Conservation (phyloP, 108 stramenopile genomes). For the Pseudonitzschia multiseries region DNA sequence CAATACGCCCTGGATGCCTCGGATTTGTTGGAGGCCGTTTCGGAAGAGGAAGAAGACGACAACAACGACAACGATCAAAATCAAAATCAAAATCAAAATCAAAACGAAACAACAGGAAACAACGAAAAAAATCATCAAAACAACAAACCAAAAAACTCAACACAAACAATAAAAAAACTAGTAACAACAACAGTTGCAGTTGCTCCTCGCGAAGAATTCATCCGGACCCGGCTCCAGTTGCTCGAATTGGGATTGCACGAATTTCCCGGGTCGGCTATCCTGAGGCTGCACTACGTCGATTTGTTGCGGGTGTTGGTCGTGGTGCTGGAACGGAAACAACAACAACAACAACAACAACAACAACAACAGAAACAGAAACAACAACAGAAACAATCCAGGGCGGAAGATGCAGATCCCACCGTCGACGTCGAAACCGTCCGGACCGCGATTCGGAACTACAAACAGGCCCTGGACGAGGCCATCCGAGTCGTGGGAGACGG, state of each 20-base stretch:
- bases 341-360: background rate
- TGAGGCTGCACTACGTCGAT: slow-evolving; percentile 53
- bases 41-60: slow-evolving; percentile 11
- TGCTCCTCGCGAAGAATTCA: slow-evolving; percentile 7
- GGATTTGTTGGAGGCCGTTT: slow-evolving; percentile 39
- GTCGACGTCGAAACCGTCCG: background rate
- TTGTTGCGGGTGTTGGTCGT: slow-evolving; percentile 11
- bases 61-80: slow-evolving; percentile 6
- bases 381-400: no score
- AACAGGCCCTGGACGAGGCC: slow-evolving; percentile 47
- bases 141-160: no score
- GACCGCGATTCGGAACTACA: slow-evolving; percentile 29
- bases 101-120: no score
- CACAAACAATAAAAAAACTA: no score
- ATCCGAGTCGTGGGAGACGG: slow-evolving; percentile 59
- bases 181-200: background rate
- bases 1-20: slow-evolving; percentile 73
- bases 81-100: no score
- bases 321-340: background rate
- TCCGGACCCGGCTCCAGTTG: slow-evolving; percentile 53
- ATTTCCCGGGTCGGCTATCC: slow-evolving; percentile 69
- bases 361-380: background rate
- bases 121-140: no score
- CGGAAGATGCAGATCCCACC: background rate
- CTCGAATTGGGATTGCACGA: slow-evolving; percentile 70